Evolutionary conservation across 2,329 filamentous ascomycete species (phyloP).

Genomic region (Pseudogymnoascus sp.): DNA sequence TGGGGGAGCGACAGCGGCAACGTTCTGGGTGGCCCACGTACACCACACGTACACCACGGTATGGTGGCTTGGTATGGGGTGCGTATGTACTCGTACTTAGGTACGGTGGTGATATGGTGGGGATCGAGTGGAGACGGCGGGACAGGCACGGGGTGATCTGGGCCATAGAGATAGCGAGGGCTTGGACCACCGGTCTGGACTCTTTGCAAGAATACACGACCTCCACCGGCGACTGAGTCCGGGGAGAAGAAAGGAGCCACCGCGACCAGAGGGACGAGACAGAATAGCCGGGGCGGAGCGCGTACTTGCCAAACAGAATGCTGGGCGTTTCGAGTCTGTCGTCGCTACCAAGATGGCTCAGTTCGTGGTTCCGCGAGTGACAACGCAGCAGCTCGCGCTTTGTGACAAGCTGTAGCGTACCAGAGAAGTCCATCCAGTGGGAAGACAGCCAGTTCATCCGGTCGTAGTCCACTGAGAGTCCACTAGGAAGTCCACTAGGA

Average conservation of each 20-base stretch:
- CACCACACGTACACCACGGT: neutral
- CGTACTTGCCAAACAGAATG: neutral
- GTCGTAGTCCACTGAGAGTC: neutral
- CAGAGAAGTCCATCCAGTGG: neutral
- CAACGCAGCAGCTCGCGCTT: neutral
- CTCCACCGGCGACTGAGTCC: neutral
- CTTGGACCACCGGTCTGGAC: neutral
- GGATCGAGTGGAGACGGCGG: neutral
- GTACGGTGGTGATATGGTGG: neutral
- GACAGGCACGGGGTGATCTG: neutral
- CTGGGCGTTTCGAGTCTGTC: constrained; percentile 1
- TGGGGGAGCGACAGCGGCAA: constrained; percentile 1
- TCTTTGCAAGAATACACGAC: neutral
- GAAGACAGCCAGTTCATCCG: neutral
- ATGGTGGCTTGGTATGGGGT: neutral
- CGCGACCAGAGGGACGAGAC: neutral
- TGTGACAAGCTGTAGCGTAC: neutral
- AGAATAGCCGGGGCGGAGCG: neutral
- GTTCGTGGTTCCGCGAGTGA: constrained; percentile 6
- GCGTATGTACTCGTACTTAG: neutral
- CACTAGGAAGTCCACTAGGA: neutral
- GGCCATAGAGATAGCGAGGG: neutral
- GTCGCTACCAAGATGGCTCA: neutral
- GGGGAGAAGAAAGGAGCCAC: neutral
- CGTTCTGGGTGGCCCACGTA: neutral